A percentile compares a stretch with the other conserved stretches of the same genome.
Conservation (phyloP, 257 asterid species). For the Scutellaria baicalensis region DNA sequence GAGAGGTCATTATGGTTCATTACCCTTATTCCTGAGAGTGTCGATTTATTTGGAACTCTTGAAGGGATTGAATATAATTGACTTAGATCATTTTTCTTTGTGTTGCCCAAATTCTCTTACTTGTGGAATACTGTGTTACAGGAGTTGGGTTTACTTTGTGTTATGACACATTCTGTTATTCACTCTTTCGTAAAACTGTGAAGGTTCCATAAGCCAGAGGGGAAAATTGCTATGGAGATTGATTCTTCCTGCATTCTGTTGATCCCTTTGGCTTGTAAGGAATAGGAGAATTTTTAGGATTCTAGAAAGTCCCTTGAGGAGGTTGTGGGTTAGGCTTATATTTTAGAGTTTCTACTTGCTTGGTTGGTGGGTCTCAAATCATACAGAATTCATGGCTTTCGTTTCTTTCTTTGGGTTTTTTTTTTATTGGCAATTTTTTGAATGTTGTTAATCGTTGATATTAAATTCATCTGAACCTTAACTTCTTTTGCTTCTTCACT, state of each 20-base stretch:
- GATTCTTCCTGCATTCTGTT: not conserved
- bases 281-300: not conserved
- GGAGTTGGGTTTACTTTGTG: no score
- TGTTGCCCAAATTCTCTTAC: no score
- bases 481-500: not conserved
- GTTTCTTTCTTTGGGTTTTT: not conserved
- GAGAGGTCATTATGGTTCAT: not conserved
- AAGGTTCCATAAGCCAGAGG: not conserved
- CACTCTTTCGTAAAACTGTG: no score
- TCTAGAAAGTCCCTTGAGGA: not conserved
- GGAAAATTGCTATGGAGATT: not conserved
- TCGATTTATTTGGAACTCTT: not conserved
- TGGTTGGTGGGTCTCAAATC: not conserved
- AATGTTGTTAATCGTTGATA: not conserved
- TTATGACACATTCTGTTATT: no score
- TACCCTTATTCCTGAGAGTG: not conserved
- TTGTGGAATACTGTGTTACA: no score
- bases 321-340: not conserved
- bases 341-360: not conserved
- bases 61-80: not conserved
- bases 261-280: not conserved
- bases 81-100: no score
- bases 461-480: constrained; percentile 3
- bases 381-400: not conserved
- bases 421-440: not conserved